Percentiles rank a stretch among this genome's conserved stretches.
These are phyloP conservation scores for Cutaneotrichosporon mucoides DNA, from an alignment of 1,284 basidiomycete genomes.

Conservation along the genomic window DNA sequence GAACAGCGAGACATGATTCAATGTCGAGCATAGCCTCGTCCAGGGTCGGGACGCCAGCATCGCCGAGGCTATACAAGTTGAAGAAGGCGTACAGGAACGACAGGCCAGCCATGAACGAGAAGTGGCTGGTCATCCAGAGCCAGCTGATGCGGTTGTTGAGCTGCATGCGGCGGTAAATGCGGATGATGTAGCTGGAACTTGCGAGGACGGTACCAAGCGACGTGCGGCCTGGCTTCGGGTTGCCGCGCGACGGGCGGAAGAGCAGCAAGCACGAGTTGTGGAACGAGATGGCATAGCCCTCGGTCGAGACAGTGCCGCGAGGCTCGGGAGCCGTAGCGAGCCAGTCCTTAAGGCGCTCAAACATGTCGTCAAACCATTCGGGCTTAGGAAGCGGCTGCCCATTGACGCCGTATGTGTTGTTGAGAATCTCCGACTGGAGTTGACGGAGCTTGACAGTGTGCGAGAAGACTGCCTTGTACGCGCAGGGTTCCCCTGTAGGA, in stretches of 20 bases:
- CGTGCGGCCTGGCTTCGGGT: slow-evolving; percentile 44
- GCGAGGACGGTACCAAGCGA: slow-evolving; percentile 47
- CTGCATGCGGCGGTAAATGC: slow-evolving; percentile 50
- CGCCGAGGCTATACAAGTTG: slow-evolving; percentile 49
- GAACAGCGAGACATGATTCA: slow-evolving; percentile 46
- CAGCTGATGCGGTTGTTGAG: slow-evolving; percentile 50
- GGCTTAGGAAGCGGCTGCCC: slow-evolving; percentile 33
- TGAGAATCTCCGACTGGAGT: slow-evolving; percentile 49
- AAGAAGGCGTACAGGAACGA: slow-evolving; percentile 50
- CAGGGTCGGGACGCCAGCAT: slow-evolving; percentile 41
- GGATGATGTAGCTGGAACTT: slow-evolving; percentile 50
- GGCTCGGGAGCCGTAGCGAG: slow-evolving; percentile 46
- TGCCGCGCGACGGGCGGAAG: slow-evolving; percentile 49
- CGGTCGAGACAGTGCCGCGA: slow-evolving; percentile 46
- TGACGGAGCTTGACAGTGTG: slow-evolving; percentile 47
- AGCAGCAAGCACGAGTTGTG: slow-evolving; percentile 50
- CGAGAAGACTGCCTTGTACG: slow-evolving; percentile 47
- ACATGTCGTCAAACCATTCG: slow-evolving; percentile 49
- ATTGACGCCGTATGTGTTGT: slow-evolving; percentile 45
- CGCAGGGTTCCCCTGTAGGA: slow-evolving; percentile 39
- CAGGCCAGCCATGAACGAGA: slow-evolving; percentile 49
- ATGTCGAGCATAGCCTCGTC: slow-evolving; percentile 49
- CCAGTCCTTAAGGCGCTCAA: slow-evolving; percentile 48
- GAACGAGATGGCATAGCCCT: slow-evolving; percentile 50
- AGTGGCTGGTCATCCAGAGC: slow-evolving; percentile 50